Evolutionary conservation across 192 early-diverging fungal genomes (phyloP).

Genomic region (Entomortierella beljakovae): DNA sequence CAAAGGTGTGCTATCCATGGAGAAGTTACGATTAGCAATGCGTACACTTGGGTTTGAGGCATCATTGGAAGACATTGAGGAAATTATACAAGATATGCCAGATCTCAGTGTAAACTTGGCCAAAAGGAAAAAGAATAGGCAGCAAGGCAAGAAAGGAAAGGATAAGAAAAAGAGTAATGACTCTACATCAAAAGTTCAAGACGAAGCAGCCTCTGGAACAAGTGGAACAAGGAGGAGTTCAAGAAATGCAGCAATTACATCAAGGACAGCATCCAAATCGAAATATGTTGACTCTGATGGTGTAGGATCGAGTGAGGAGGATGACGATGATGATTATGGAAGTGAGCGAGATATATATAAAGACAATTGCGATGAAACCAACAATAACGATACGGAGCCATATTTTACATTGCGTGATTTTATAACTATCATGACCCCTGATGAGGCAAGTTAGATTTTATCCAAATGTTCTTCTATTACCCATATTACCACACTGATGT

Average conservation of each 20-base stretch:
- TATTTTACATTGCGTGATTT: conserved; percentile 39
- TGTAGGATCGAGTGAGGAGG: background rate
- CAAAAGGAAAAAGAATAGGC: background rate
- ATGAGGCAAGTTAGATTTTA: conserved; percentile 26
- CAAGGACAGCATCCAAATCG: conserved; percentile 4
- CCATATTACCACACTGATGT: no score
- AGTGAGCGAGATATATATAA: background rate
- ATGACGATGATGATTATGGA: conserved; percentile 7
- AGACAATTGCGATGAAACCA: background rate
- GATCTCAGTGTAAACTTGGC: conserved; percentile 21
- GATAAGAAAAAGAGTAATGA: background rate
- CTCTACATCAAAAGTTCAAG: background rate
- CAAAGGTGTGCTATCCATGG: conserved; percentile 12
- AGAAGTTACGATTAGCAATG: conserved; percentile 35
- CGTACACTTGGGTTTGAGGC: conserved; percentile 49
- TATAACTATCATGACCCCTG: conserved; percentile 37
- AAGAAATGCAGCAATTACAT: conserved; percentile 6
- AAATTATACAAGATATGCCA: conserved; percentile 31
- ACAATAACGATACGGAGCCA: background rate
- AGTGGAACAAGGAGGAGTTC: conserved; percentile 11
- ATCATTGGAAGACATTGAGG: conserved; percentile 14
- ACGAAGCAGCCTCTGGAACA: background rate
- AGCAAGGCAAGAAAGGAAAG: background rate
- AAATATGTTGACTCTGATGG: conserved; percentile 44
- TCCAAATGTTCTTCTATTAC: no score